Base-by-base conservation (phyloP, 106 monocot species). In the Posidonia australis region DNA sequence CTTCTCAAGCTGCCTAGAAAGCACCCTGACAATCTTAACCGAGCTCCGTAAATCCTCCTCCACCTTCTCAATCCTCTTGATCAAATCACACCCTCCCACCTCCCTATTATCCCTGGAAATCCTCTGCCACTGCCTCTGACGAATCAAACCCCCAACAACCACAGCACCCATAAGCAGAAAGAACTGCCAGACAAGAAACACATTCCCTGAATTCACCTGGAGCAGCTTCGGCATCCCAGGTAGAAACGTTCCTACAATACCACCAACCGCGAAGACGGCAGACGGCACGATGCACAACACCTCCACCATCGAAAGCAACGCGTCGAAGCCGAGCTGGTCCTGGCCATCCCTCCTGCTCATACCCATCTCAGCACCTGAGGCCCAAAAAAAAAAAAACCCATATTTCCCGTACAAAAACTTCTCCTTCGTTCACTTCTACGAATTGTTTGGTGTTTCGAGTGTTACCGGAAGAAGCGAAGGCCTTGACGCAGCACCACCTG, bases 1-100 rank as follows among this genome's bases (percentile, higher is more conserved):
- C 82, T 90, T 96, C 87, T 96, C 96, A 25, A 96, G 87, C 27
- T 87, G 87, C 65, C 80, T 81, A 5, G 96, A 86, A 29, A 96
- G 78, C 44, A 79, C 73, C 13, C 78, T 54, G 66, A 83, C 53
- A 27, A 87, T 77, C n/a, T 81, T 81, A 6, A 74, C 62, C 10
- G 87, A 84, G 75, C 79, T 82, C 78, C 74, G 62, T n/a, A 87
- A 28, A 49, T 83, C 90, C 63, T 90, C 82, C 70, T 96, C 96
- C 68, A 90, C 70, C 66, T 79, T 84, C 66, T 90, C 87, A 30
- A 90, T 70, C 70, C 94, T 86, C 42, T 55, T 65, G 56, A 87
- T 45, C 76, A 96, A 64, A 80, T 79, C 79, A 44, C 72, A 53
- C 57, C 76, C 69, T 12, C 13, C 20, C 42, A 20, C 10, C 3